Percentiles rank a stretch among this genome's conserved stretches.
Evolutionary conservation across 257 asterid genomes (phyloP).

Genomic region (Cruciata laevipes): DNA sequence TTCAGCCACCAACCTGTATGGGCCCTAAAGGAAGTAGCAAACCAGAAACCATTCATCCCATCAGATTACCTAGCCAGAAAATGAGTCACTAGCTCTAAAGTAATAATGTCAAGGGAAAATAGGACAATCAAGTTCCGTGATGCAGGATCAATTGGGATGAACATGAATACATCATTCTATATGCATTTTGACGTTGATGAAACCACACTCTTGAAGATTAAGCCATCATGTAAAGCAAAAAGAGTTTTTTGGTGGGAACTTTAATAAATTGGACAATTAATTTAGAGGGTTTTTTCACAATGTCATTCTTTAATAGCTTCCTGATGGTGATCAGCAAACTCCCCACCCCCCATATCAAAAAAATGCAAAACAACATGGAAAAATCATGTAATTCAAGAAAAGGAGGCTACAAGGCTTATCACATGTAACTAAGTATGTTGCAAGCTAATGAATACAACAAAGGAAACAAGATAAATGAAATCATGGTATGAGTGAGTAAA

Average conservation of each 20-base stretch:
- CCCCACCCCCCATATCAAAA: neutral
- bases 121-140: slow-evolving; percentile 7
- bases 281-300: neutral
- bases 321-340: neutral
- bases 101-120: neutral
- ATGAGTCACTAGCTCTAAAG: neutral
- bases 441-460: neutral
- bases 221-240: neutral
- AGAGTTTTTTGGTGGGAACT: neutral
- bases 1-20: slow-evolving; percentile 92
- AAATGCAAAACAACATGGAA: neutral
- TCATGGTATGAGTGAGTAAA: neutral
- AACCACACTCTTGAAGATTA: neutral
- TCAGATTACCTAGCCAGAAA: neutral
- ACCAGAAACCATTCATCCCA: slow-evolving; percentile 1
- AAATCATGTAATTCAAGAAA: neutral
- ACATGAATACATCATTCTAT: neutral
- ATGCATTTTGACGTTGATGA: neutral
- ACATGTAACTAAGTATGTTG: neutral
- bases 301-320: no score
- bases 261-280: neutral
- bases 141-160: neutral
- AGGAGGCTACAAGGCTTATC: neutral
- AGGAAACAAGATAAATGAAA: no score
- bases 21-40: slow-evolving; percentile 56